Evolutionary conservation across 805 yeast genomes (phyloP), one percentile per base, ranked within the genome.

Genomic region (Pichia nanzhaoensis): DNA sequence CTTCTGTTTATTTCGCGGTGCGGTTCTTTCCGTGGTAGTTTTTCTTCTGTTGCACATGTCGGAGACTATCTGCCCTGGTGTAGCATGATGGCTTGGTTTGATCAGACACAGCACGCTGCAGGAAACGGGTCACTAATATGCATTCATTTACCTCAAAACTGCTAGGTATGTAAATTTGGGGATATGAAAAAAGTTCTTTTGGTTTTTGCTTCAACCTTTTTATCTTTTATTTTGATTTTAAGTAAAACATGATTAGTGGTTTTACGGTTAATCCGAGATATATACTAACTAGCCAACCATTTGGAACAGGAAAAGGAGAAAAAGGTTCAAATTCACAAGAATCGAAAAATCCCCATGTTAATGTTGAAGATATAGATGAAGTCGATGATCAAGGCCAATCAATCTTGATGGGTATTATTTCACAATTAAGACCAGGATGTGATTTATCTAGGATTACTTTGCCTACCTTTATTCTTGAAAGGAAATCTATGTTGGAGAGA

Each of bases 401-500:
- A 42, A 89, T 91, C 41, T 68, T 91, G 45, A 70, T 87, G 71
- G 88, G 91, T 14, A 87, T 91, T 47, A 93, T 91, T 46, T 70
- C 95, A 12, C 97, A 91, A 65, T 72, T 91, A 58, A 79, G 96
- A 55, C 96, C 95, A 0, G 98, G 98, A 1, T 78, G 84, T 43
- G 99, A 93, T 59, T 71, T 93, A 51, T 74, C 96, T 0, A 75
- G 91, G 57, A 91, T 93, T 52, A 91, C 99, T 0, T 71, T 93
- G 42, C 99, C 99, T 4, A 93, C 99, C 1, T 93, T 93, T 57
- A 89, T 93, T 41, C 70, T 93, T 44, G 99, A 93, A 64, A 83
- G 95, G 61, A 93, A 90, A 66, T 85, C 95, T 2, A 90, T 93
- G 98, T 70, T 93, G 44, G 99, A 93, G 64, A 78, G 99, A 60